phyloP scores from a whole-genome alignment of 1,284 basidiomycete genomes.

The Ceratobasidium sp. region DNA sequence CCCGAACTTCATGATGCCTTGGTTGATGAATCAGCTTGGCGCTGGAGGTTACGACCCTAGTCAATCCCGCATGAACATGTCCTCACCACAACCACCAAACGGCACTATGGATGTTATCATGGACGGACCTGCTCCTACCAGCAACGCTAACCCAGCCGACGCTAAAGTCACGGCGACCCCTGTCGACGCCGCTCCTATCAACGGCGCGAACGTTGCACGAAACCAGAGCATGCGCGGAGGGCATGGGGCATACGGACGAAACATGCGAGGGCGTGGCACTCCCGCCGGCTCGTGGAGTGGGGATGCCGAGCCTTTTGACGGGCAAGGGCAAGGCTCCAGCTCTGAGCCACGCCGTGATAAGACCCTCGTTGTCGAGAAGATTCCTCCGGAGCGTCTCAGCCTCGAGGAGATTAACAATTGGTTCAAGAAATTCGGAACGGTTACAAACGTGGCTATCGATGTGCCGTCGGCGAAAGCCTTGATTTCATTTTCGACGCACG shows the following conservation, averaged over 20 bases:
- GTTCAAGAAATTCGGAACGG: conserved; percentile 91
- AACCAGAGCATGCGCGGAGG: conserved; percentile 39
- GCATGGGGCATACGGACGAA: conserved; percentile 40
- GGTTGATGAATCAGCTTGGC: conserved; percentile 42
- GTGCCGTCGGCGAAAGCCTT: conserved; percentile 74
- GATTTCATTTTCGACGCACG: conserved; percentile 85
- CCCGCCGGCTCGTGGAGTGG: conserved; percentile 39
- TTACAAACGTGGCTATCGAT: conserved; percentile 93
- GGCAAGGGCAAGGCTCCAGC: conserved; percentile 54
- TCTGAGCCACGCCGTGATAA: conserved; percentile 63
- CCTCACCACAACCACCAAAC: conserved; percentile 53
- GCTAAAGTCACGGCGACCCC: conserved; percentile 22
- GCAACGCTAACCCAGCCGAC: not conserved
- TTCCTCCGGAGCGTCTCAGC: conserved; percentile 81
- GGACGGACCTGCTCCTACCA: conserved; percentile 10
- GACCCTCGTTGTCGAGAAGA: conserved; percentile 93
- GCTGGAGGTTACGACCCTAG: conserved; percentile 71
- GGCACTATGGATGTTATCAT: conserved; percentile 44
- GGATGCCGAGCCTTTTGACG: conserved; percentile 34
- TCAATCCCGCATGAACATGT: conserved; percentile 77
- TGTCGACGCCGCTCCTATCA: conserved; percentile 8
- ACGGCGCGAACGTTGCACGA: conserved; percentile 34
- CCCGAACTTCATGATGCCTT: conserved; percentile 42
- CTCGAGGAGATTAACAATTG: conserved; percentile 82
- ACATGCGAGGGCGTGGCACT: conserved; percentile 29